A percentile compares a stretch with the other conserved stretches of the same genome.
Conservation (phyloP, 106 monocot genomes). For the Hemerocallis citrina region DNA sequence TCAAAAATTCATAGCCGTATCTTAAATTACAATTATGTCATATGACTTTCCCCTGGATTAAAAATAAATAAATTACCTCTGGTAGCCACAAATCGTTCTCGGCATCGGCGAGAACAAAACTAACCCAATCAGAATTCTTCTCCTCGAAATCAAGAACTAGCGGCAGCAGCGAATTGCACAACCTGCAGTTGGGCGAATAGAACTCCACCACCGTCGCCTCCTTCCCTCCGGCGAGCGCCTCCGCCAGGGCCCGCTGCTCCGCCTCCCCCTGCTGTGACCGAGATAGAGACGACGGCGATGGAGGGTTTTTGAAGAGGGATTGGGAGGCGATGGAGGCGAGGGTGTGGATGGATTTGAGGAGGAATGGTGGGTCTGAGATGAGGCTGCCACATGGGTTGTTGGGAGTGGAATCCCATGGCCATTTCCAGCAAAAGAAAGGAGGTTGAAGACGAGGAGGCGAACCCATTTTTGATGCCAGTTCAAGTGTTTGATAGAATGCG, state of each 20-base stretch:
- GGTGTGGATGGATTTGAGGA: constrained; percentile 63
- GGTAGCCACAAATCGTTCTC: constrained; percentile 91
- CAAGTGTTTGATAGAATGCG: too few species aligned
- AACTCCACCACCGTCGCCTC: constrained; percentile 89
- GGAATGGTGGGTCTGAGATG: constrained; percentile 48
- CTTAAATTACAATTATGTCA: too few species aligned
- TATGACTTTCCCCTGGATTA: too few species aligned
- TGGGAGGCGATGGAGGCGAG: constrained; percentile 44
- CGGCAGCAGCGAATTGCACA: constrained; percentile 70
- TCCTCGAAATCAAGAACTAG: constrained; percentile 63
- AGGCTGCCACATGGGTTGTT: constrained; percentile 38
- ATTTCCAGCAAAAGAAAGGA: constrained; percentile 58
- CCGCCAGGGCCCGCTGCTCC: constrained; percentile 80
- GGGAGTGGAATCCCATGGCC: constrained; percentile 45
- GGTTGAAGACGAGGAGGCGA: constrained; percentile 2
- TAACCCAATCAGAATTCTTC: constrained; percentile 51
- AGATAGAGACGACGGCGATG: constrained; percentile 9
- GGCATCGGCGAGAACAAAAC: constrained; percentile 83
- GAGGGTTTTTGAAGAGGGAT: constrained; percentile 12
- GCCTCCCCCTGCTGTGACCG: constrained; percentile 66
- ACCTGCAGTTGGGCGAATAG: constrained; percentile 85
- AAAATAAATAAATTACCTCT: constrained; percentile 42
- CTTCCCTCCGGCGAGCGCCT: constrained; percentile 72
- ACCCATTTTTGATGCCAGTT: too few species aligned
- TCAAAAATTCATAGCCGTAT: too few species aligned